These are phyloP conservation scores for Solanum lycopersicoides DNA, from an alignment of 257 asterid species.

Conservation along the genomic window DNA sequence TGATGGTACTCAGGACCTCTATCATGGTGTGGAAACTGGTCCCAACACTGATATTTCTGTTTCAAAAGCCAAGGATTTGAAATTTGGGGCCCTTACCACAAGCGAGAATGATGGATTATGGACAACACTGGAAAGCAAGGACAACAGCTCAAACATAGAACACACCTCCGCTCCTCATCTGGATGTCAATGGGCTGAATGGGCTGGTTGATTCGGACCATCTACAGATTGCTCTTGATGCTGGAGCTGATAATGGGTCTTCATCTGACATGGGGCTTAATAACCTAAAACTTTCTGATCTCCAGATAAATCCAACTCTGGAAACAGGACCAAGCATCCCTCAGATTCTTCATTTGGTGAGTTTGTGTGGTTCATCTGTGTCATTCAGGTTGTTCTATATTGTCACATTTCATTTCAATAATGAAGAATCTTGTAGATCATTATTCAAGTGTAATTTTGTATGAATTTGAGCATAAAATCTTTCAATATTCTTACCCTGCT, in stretches of 20 bases:
- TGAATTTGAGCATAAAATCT: not conserved
- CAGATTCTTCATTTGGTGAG: constrained; percentile 95
- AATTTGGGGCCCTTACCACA: constrained; percentile 31
- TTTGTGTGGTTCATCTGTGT: not conserved
- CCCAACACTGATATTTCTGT: constrained; percentile 36
- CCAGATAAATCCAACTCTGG: constrained; percentile 42
- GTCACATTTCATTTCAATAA: not conserved
- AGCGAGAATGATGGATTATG: constrained; percentile 35
- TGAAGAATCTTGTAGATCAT: not conserved
- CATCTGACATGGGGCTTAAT: constrained; percentile 29
- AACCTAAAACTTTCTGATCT: constrained; percentile 39
- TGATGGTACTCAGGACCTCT: constrained; percentile 49
- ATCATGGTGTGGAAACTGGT: constrained; percentile 31
- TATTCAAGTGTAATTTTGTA: constrained; percentile 4
- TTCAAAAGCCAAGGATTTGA: constrained; percentile 39
- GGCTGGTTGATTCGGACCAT: constrained; percentile 48
- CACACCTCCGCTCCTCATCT: constrained; percentile 23
- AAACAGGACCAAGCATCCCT: constrained; percentile 87
- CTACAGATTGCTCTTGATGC: constrained; percentile 27
- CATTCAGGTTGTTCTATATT: not conserved
- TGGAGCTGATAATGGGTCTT: constrained; percentile 31
- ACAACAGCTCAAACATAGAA: constrained; percentile 36
- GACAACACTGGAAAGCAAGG: constrained; percentile 21
- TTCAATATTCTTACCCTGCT: not conserved
- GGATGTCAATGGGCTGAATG: constrained; percentile 62